Conservation (phyloP, 179 eudicot species). For the Vitellaria paradoxa region DNA sequence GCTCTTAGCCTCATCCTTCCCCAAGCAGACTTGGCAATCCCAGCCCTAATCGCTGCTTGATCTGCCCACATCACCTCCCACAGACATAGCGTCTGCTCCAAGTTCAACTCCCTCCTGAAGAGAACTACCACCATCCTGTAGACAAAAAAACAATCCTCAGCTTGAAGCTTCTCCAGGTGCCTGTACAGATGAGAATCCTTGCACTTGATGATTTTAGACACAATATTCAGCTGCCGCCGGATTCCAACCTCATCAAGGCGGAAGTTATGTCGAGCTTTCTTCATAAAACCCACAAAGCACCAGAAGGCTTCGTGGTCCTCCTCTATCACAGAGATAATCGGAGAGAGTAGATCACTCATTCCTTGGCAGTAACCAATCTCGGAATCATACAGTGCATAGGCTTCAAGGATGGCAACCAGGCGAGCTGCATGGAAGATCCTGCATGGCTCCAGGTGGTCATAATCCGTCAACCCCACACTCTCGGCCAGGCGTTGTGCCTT, state of each 20-base stretch:
- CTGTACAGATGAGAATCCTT: conserved; percentile 64
- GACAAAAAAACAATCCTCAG: conserved; percentile 71
- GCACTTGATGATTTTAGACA: conserved; percentile 53
- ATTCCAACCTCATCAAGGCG: conserved; percentile 68
- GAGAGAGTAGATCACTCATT: conserved; percentile 74
- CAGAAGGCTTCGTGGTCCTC: conserved; percentile 62
- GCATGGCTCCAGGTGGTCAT: conserved; percentile 54
- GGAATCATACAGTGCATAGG: conserved; percentile 53
- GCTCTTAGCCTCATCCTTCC: conserved; percentile 48
- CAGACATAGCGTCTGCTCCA: conserved; percentile 65
- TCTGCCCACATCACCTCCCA: conserved; percentile 88
- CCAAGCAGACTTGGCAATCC: conserved; percentile 52
- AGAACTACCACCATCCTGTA: conserved; percentile 76
- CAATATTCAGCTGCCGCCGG: conserved; percentile 44
- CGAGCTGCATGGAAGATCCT: conserved; percentile 66
- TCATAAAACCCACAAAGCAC: conserved; percentile 76
- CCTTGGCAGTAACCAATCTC: conserved; percentile 76
- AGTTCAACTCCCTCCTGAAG: conserved; percentile 57
- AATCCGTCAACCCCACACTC: conserved; percentile 57
- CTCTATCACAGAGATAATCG: conserved; percentile 51
- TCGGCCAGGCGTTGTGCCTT: conserved; percentile 47
- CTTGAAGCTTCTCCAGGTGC: conserved; percentile 64
- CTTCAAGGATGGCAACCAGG: conserved; percentile 61
- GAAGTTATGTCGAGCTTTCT: conserved; percentile 65
- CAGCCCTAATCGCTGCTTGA: conserved; percentile 64